Conservation (phyloP, 2,329 filamentous ascomycete genomes). For the Aspergillus versicolor region DNA sequence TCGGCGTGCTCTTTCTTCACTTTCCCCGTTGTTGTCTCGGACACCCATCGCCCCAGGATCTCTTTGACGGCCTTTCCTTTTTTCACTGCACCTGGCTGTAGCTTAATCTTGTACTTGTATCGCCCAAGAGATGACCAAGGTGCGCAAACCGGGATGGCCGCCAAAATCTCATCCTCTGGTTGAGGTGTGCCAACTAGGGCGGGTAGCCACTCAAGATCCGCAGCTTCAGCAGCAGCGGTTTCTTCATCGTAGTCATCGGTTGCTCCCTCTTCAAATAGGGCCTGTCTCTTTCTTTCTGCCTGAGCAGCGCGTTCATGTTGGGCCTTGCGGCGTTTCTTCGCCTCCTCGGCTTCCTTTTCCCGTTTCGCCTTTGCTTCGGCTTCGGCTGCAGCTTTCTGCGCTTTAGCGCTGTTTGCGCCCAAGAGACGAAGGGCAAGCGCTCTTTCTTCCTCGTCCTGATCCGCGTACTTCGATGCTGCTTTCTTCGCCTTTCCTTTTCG, state of each 20-base stretch:
- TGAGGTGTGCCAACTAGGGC: slow-evolving; percentile 71
- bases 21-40: slow-evolving; percentile 53
- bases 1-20: slow-evolving; percentile 57
- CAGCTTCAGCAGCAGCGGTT: slow-evolving; percentile 44
- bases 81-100: slow-evolving; percentile 86
- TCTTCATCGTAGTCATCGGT: slow-evolving; percentile 61
- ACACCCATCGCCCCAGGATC: slow-evolving; percentile 77
- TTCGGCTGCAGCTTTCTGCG: slow-evolving; percentile 63
- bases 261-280: slow-evolving; percentile 70
- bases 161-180: slow-evolving; percentile 71
- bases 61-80: slow-evolving; percentile 94
- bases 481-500: slow-evolving; percentile 84
- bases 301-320: slow-evolving; percentile 78
- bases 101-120: slow-evolving; percentile 91
- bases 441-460: slow-evolving; percentile 94
- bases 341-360: slow-evolving; percentile 70
- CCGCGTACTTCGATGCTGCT: slow-evolving; percentile 81
- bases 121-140: slow-evolving; percentile 62
- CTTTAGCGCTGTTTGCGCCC: slow-evolving; percentile 60
- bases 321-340: slow-evolving; percentile 71
- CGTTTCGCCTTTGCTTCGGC: slow-evolving; percentile 62
- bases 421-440: slow-evolving; percentile 79
- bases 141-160: slow-evolving; percentile 62
- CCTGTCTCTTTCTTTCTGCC: slow-evolving; percentile 61
- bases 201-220: slow-evolving; percentile 61